Percentiles rank a stretch among this genome's conserved stretches.
Conservation (phyloP, 257 asterid genomes). For the Cordia subcordata region DNA sequence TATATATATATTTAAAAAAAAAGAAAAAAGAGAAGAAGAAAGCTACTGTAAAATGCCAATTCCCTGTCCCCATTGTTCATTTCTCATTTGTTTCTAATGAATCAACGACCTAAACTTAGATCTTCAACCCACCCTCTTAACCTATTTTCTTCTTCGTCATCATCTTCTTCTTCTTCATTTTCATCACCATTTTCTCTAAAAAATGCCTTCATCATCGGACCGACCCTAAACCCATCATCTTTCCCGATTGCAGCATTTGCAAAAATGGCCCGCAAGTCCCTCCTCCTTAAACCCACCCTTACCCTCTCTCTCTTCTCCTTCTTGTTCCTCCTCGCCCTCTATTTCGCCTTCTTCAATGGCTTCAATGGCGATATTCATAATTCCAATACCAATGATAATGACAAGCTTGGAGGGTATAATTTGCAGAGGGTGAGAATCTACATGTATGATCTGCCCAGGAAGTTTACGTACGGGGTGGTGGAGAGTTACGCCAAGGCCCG, state of each 20-base stretch:
- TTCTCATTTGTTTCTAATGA: neutral
- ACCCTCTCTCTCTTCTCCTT: constrained; percentile 37
- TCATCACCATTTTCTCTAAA: neutral
- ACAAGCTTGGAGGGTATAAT: too few relatives aligned
- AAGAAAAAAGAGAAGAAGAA: too few relatives aligned
- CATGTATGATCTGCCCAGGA: constrained; percentile 80
- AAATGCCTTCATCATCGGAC: too few relatives aligned
- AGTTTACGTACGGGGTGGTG: constrained; percentile 85
- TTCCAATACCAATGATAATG: neutral
- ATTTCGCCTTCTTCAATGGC: constrained; percentile 29
- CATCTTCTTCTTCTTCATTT: neutral
- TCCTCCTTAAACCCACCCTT: constrained; percentile 46
- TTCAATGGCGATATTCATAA: constrained; percentile 36
- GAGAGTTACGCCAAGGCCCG: constrained; percentile 83
- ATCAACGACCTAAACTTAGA: neutral
- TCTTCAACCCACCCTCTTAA: neutral
- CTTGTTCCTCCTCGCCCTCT: constrained; percentile 42
- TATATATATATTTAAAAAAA: too few relatives aligned
- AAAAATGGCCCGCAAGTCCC: constrained; percentile 58
- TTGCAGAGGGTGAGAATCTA: constrained; percentile 39
- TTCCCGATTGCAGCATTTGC: neutral
- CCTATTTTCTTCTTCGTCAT: neutral
- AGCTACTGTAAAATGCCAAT: too few relatives aligned
- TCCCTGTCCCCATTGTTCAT: too few relatives aligned
- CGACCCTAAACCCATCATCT: neutral